Evolutionary conservation across 2,329 filamentous ascomycete genomes (phyloP).

Genomic region (Arachnopeziza araneosa): DNA sequence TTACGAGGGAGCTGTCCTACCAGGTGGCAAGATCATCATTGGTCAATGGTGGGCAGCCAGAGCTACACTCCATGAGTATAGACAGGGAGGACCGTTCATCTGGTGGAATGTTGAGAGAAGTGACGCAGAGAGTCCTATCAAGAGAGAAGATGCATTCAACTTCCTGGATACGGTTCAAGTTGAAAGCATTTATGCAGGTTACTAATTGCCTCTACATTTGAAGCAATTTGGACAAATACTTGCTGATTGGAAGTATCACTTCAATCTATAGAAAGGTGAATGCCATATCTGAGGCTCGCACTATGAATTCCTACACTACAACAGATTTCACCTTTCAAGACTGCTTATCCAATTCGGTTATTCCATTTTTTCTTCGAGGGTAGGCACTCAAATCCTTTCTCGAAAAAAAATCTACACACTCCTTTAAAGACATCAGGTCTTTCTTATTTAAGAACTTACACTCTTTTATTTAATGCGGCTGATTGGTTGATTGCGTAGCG

Average conservation of each 20-base stretch:
- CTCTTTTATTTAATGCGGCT: neutral
- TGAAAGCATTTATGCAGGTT: neutral
- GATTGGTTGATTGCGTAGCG: neutral
- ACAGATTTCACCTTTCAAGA: neutral
- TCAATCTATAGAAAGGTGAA: neutral
- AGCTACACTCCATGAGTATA: neutral
- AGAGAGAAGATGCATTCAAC: conserved; percentile 18
- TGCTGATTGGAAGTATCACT: neutral
- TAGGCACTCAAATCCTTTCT: neutral
- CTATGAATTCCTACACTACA: neutral
- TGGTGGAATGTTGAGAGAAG: conserved; percentile 31
- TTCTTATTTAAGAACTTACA: neutral
- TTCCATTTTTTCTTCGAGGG: neutral
- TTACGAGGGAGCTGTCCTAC: conserved; percentile 43
- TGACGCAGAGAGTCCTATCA: conserved; percentile 8
- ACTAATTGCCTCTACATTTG: neutral
- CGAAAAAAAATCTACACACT: neutral
- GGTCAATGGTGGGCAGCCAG: conserved; percentile 42
- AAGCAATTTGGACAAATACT: neutral
- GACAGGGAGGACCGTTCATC: conserved; percentile 29
- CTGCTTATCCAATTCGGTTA: neutral
- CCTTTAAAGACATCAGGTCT: neutral
- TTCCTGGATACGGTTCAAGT: conserved; percentile 12
- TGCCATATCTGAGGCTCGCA: neutral
- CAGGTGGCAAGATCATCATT: conserved; percentile 41